phyloP scores from a whole-genome alignment of 257 asterid species.

The Osmanthus fragrans region DNA sequence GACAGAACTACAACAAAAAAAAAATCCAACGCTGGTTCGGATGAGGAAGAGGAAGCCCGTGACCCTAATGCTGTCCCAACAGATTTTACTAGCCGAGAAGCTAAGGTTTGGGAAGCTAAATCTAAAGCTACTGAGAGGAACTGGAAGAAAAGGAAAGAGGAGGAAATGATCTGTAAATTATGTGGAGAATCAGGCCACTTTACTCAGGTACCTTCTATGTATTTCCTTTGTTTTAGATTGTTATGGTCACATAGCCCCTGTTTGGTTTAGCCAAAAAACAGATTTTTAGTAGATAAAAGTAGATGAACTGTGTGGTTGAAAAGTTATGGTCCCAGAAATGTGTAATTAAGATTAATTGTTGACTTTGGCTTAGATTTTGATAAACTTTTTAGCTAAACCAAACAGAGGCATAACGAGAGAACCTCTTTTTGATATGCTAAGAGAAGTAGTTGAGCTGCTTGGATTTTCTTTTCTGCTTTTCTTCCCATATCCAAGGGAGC shows the following conservation, averaged over 20 bases:
- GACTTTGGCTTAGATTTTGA: too few relatives aligned
- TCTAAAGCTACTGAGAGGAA: conserved; percentile 97
- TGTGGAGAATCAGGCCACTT: conserved; percentile 98
- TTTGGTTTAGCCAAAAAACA: not conserved
- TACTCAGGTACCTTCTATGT: conserved; percentile 65
- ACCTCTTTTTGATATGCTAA: too few relatives aligned
- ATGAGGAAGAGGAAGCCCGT: conserved; percentile 75
- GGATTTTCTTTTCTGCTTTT: not conserved
- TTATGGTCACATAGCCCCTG: not conserved
- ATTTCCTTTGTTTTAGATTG: not conserved
- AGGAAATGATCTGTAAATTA: conserved; percentile 91
- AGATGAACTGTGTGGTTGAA: too few relatives aligned
- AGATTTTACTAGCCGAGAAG: conserved; percentile 98
- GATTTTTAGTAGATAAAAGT: too few relatives aligned
- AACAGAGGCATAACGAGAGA: too few relatives aligned
- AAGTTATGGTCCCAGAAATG: too few relatives aligned
- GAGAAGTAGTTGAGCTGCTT: too few relatives aligned
- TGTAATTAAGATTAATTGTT: too few relatives aligned
- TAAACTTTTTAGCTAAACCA: too few relatives aligned
- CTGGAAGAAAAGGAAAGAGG: conserved; percentile 98
- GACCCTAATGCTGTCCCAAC: conserved; percentile 99
- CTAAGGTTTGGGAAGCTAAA: conserved; percentile 99
- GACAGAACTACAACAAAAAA: conserved; percentile 54
- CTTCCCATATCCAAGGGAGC: conserved; percentile 1
- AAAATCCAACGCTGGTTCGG: conserved; percentile 72